These are phyloP conservation scores for Penicillium taxi DNA, from an alignment of 495 filamentous ascomycete genomes.

Conservation along the genomic window DNA sequence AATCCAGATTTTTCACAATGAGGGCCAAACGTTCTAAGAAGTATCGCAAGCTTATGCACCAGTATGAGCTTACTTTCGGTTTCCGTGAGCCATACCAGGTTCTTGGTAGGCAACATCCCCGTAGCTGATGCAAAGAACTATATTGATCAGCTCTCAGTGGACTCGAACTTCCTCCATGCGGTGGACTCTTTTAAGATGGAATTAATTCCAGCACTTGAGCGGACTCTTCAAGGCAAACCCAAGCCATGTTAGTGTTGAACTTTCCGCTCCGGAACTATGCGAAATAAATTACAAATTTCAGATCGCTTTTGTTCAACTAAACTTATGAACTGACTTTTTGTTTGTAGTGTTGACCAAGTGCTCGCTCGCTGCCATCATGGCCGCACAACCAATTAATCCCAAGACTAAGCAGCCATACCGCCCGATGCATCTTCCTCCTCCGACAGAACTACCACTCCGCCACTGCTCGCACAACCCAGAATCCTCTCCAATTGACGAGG, in stretches of 20 bases:
- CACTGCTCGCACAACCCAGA: conserved; percentile 85
- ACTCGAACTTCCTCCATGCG: conserved; percentile 71
- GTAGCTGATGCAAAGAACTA: neutral
- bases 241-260: conserved; percentile 61
- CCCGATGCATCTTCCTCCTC: conserved; percentile 37
- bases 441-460: conserved; percentile 61
- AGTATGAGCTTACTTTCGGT: conserved; percentile 73
- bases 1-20: conserved; percentile 47
- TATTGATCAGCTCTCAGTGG: conserved; percentile 42
- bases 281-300: neutral
- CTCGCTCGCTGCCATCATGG: conserved; percentile 42
- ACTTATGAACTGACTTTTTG: conserved; percentile 7
- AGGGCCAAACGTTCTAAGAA: conserved; percentile 88
- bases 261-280: neutral
- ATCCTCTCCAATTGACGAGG: conserved; percentile 62
- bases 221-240: conserved; percentile 68
- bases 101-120: conserved; percentile 44
- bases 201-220: conserved; percentile 58
- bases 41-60: conserved; percentile 93
- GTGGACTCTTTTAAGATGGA: conserved; percentile 74
- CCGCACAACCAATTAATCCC: conserved; percentile 37
- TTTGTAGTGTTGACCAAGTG: conserved; percentile 54
- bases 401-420: conserved; percentile 37
- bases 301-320: too few relatives aligned
- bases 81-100: conserved; percentile 95